Evolutionary conservation across 2,329 filamentous ascomycete species (phyloP).

Genomic region (Exserohilum rostratum): DNA sequence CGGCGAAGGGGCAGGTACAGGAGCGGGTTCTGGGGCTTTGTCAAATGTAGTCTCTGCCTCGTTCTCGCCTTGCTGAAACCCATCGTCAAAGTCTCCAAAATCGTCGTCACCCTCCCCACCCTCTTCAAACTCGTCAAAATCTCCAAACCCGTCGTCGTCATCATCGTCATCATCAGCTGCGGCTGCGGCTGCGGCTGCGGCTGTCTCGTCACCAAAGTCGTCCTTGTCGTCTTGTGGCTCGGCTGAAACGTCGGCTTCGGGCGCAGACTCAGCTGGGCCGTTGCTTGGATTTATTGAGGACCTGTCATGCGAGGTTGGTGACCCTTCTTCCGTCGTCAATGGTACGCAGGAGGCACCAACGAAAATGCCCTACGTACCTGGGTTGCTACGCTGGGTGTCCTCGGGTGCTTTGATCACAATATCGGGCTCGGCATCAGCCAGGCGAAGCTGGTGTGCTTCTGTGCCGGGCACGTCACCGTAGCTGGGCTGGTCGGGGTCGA

Average conservation of each 20-base stretch:
- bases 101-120: constrained; percentile 53
- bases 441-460: constrained; percentile 60
- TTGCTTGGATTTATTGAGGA: constrained; percentile 53
- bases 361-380: constrained; percentile 62
- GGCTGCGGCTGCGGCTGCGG: constrained; percentile 22
- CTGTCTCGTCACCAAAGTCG: constrained; percentile 34
- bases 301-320: constrained; percentile 61
- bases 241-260: constrained; percentile 12
- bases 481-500: constrained; percentile 62
- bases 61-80: constrained; percentile 50
- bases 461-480: constrained; percentile 69
- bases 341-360: constrained; percentile 55
- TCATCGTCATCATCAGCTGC: constrained; percentile 53
- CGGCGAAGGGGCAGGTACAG: constrained; percentile 50
- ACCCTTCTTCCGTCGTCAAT: constrained; percentile 69
- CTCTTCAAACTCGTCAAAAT: constrained; percentile 70
- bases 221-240: constrained; percentile 18
- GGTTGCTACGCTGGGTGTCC: constrained; percentile 50
- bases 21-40: constrained; percentile 45
- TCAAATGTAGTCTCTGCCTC: constrained; percentile 49
- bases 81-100: constrained; percentile 61
- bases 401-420: constrained; percentile 58
- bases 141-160: constrained; percentile 52
- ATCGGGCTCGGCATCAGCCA: constrained; percentile 65
- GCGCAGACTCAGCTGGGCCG: constrained; percentile 14